These are phyloP conservation scores for Talinum fruticosum DNA, from an alignment of 148 eudicot genomes.

Conservation along the genomic window DNA sequence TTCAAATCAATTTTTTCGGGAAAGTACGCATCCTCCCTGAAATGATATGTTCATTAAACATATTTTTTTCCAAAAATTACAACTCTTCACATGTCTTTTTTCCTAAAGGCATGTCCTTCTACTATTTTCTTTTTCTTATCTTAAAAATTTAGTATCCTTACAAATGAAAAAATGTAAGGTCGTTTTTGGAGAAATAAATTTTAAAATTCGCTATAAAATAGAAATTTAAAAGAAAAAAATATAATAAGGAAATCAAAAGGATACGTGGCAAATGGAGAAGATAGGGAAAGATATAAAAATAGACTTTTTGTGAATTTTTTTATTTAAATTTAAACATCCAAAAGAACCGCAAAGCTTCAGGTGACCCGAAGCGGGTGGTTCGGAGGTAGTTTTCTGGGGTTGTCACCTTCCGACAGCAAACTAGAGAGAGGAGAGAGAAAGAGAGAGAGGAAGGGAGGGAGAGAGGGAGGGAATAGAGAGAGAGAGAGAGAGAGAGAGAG, in stretches of 20 bases:
- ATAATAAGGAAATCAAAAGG: not conserved
- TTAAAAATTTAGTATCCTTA: too few relatives aligned
- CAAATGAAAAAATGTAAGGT: too few relatives aligned
- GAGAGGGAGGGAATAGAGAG: not conserved
- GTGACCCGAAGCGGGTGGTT: constrained; percentile 35
- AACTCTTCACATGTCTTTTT: too few relatives aligned
- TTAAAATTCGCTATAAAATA: too few relatives aligned
- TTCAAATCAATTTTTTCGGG: too few relatives aligned
- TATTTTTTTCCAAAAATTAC: too few relatives aligned
- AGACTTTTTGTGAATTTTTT: constrained; percentile 9
- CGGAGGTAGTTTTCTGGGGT: constrained; percentile 26
- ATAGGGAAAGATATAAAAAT: constrained; percentile 21
- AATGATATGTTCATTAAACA: too few relatives aligned
- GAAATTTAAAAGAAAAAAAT: not conserved
- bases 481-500: constrained; percentile 11
- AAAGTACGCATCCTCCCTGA: too few relatives aligned
- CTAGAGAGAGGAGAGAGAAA: constrained; percentile 13
- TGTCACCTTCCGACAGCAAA: constrained; percentile 21
- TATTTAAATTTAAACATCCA: not conserved
- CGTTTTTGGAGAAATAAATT: too few relatives aligned
- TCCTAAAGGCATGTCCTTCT: too few relatives aligned
- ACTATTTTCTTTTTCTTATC: too few relatives aligned
- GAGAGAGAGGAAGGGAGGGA: not conserved
- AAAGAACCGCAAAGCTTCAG: constrained; percentile 20
- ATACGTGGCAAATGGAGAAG: constrained; percentile 7